Evolutionary conservation across 1,284 basidiomycete genomes (phyloP), one percentile per base, ranked within the genome.

Genomic region (Golubevia sp.): DNA sequence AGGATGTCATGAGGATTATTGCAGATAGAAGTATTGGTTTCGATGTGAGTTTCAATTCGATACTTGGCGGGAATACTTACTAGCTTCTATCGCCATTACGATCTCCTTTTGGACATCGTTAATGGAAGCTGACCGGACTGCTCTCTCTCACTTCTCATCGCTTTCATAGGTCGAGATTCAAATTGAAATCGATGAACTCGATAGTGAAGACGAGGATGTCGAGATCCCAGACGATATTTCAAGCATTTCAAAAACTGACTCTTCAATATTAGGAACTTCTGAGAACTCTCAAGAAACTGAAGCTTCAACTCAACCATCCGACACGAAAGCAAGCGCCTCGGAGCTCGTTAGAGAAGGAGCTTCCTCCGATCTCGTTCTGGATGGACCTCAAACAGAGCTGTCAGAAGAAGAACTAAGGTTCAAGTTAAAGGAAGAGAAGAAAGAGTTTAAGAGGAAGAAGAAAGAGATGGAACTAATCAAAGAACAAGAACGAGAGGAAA

Each of bases 121-220:
- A n/a, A n/a, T n/a, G n/a, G n/a, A n/a, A n/a, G n/a, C n/a, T n/a
- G n/a, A n/a, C n/a, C n/a, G n/a, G n/a, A n/a, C n/a, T n/a, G n/a
- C n/a, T n/a, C n/a, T n/a, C n/a, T n/a, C n/a, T n/a, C n/a, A n/a
- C n/a, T n/a, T n/a, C n/a, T n/a, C n/a, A n/a, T n/a, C n/a, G n/a
- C n/a, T n/a, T n/a, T n/a, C n/a, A n/a, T n/a, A 94, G 92, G 92
- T 98, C 53, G 96, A 99, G 85, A 97, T 99, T 56, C 96, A 97
- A 84, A 91, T 95, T 21, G 94, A 96, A 77, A 84, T 96, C 2
- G 96, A 98, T 82, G 94, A 97, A 72, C 86, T 96, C 20, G 95
- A 97, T 62, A 84, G 85, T 13, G 77, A 78, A 15, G 90, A 90
- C 7, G 87, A 88, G 2, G 86, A 87, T 13, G 87, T 87, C 1